Percentiles rank a stretch among this genome's conserved stretches.
These are phyloP conservation scores for Phoma sp. DNA, from an alignment of 2,329 filamentous ascomycete genomes.

Conservation along the genomic window DNA sequence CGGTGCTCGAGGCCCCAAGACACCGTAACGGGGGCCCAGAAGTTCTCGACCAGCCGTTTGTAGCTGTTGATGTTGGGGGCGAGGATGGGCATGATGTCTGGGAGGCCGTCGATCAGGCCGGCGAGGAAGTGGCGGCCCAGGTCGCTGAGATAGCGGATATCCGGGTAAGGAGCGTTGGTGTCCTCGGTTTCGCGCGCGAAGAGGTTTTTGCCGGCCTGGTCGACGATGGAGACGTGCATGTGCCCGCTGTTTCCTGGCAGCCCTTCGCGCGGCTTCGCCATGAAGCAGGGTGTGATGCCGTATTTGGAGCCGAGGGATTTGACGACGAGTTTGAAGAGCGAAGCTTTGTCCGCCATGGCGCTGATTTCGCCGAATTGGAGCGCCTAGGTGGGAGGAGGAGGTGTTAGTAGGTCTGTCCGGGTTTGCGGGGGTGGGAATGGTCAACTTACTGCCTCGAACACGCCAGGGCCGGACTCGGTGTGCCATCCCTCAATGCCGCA, in stretches of 20 bases:
- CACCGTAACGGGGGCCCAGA: conserved; percentile 97
- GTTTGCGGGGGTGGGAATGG: background rate
- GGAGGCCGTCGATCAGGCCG: conserved; percentile 84
- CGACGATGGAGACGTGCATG: conserved; percentile 89
- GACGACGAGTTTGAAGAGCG: conserved; percentile 92
- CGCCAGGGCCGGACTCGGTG: conserved; percentile 90
- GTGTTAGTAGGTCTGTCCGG: conserved; percentile 18
- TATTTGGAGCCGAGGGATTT: conserved; percentile 87
- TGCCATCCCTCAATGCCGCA: conserved; percentile 94
- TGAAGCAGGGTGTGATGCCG: conserved; percentile 95
- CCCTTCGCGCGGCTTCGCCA: conserved; percentile 93
- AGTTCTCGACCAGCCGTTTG: conserved; percentile 97
- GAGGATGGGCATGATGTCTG: conserved; percentile 93
- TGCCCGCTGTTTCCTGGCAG: conserved; percentile 95
- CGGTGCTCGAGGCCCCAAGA: conserved; percentile 97
- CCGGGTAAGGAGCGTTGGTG: conserved; percentile 59
- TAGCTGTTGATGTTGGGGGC: conserved; percentile 97
- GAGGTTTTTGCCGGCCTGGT: conserved; percentile 80
- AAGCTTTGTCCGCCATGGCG: conserved; percentile 89
- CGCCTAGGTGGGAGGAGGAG: conserved; percentile 59
- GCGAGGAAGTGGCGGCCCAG: conserved; percentile 92
- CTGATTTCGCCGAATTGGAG: conserved; percentile 87
- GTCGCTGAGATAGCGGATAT: conserved; percentile 82
- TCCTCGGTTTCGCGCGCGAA: conserved; percentile 77
- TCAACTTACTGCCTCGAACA: conserved; percentile 79